A percentile compares a stretch with the other conserved stretches of the same genome.
These are phyloP conservation scores for Thalassiosira sp. DNA, from an alignment of 352 stramenopile species.

Conservation along the genomic window DNA sequence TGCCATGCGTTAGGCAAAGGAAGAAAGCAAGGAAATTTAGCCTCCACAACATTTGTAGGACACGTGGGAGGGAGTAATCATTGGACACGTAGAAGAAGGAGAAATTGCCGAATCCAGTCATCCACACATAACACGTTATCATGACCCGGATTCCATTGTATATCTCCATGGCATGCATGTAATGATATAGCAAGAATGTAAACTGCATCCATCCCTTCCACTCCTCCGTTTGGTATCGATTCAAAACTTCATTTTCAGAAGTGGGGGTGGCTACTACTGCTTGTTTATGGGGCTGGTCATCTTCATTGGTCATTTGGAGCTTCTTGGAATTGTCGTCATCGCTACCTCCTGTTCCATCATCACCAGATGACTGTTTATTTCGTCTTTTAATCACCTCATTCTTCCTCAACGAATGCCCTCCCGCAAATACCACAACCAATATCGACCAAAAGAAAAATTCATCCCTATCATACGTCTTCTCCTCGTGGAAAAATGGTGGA, in stretches of 20 bases:
- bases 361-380: neutral
- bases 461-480: slow-evolving; percentile 86
- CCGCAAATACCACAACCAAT: slow-evolving; percentile 72
- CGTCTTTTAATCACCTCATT: slow-evolving; percentile 33
- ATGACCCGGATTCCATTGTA: slow-evolving; percentile 90
- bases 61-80: slow-evolving; percentile 85
- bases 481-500: slow-evolving; percentile 80
- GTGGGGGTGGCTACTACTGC: slow-evolving; percentile 32
- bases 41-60: slow-evolving; percentile 90
- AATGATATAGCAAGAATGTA: slow-evolving; percentile 91
- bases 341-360: neutral
- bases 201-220: slow-evolving; percentile 92
- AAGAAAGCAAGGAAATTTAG: slow-evolving; percentile 90
- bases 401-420: slow-evolving; percentile 12
- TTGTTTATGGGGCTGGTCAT: neutral
- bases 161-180: slow-evolving; percentile 87
- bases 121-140: slow-evolving; percentile 91
- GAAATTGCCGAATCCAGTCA: slow-evolving; percentile 87
- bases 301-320: neutral
- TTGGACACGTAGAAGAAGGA: slow-evolving; percentile 88
- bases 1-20: slow-evolving; percentile 85
- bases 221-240: slow-evolving; percentile 90
- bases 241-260: slow-evolving; percentile 83
- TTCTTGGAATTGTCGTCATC: no score
- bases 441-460: slow-evolving; percentile 85